A percentile compares a stretch with the other conserved stretches of the same genome.
These are phyloP conservation scores for Aspergillus fijiensis DNA, from an alignment of 2,329 filamentous ascomycete species.

Conservation along the genomic window DNA sequence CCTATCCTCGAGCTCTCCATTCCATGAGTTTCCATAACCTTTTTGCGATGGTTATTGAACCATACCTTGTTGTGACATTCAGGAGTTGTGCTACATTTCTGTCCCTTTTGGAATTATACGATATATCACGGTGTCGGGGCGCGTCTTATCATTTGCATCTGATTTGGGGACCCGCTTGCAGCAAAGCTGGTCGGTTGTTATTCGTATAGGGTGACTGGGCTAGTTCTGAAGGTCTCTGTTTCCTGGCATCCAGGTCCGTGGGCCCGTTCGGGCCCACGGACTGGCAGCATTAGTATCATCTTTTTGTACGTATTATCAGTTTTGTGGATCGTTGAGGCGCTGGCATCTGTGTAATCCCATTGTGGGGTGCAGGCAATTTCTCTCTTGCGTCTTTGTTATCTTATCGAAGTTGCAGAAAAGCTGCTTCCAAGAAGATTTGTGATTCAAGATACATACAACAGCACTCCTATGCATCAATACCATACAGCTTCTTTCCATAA, in stretches of 20 bases:
- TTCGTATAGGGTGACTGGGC: constrained; percentile 2
- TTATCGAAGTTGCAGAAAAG: too few species aligned
- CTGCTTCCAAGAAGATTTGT: constrained; percentile 5
- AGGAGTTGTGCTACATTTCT: constrained; percentile 9
- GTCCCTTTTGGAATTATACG: neutral
- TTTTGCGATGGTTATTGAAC: constrained; percentile 13
- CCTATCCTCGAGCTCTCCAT: constrained; percentile 3
- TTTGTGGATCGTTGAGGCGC: constrained; percentile 1
- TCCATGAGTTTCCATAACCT: constrained; percentile 7
- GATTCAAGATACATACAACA: constrained; percentile 10
- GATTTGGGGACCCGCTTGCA: neutral
- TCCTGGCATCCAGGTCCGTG: constrained; percentile 4
- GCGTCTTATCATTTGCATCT: constrained; percentile 5
- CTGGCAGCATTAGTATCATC: constrained; percentile 9
- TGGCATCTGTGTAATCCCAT: neutral
- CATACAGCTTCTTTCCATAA: neutral
- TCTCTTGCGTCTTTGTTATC: constrained; percentile 4
- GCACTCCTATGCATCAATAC: neutral
- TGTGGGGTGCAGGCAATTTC: neutral
- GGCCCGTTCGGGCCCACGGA: constrained; percentile 2
- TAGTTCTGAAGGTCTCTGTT: constrained; percentile 7
- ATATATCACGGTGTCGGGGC: constrained; percentile 8
- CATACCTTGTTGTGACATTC: constrained; percentile 12
- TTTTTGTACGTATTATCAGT: constrained; percentile 6
- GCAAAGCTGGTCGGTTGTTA: constrained; percentile 3